These are phyloP conservation scores for Cercophora newfieldiana DNA, from an alignment of 495 filamentous ascomycete genomes.

Conservation along the genomic window DNA sequence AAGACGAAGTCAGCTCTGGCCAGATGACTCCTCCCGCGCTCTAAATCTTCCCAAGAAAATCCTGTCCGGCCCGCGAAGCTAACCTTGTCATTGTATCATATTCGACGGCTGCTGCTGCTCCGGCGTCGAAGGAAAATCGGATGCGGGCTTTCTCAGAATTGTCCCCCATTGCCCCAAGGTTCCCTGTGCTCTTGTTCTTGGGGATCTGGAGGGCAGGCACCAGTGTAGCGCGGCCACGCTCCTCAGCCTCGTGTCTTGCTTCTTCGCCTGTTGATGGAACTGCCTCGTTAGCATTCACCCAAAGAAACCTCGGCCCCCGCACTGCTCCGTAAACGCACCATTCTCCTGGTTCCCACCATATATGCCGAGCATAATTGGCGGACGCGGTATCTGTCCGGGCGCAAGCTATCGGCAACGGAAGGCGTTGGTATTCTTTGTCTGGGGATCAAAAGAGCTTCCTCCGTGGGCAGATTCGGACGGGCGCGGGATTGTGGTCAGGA, in stretches of 20 bases:
- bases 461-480: not conserved
- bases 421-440: not conserved
- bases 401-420: conserved; percentile 17
- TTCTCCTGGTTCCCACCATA: conserved; percentile 48
- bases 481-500: not conserved
- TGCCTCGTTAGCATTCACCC: conserved; percentile 26
- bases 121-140: conserved; percentile 59
- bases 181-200: conserved; percentile 64
- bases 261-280: conserved; percentile 41
- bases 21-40: not conserved
- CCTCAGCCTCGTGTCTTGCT: conserved; percentile 40
- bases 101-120: conserved; percentile 45
- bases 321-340: conserved; percentile 39
- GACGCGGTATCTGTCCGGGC: conserved; percentile 14
- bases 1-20: conserved; percentile 31
- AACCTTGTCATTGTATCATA: conserved; percentile 57
- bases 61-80: conserved; percentile 16
- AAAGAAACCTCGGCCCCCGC: not conserved
- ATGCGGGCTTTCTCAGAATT: conserved; percentile 45
- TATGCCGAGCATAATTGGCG: conserved; percentile 51
- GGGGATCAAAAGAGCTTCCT: not conserved
- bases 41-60: not conserved
- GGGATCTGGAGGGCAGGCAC: conserved; percentile 51
- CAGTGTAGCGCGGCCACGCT: conserved; percentile 35
- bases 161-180: conserved; percentile 51